A percentile compares a stretch with the other conserved stretches of the same genome.
These are phyloP conservation scores for Cucurbita maxima DNA, from an alignment of 306 rosid genomes.

Conservation along the genomic window DNA sequence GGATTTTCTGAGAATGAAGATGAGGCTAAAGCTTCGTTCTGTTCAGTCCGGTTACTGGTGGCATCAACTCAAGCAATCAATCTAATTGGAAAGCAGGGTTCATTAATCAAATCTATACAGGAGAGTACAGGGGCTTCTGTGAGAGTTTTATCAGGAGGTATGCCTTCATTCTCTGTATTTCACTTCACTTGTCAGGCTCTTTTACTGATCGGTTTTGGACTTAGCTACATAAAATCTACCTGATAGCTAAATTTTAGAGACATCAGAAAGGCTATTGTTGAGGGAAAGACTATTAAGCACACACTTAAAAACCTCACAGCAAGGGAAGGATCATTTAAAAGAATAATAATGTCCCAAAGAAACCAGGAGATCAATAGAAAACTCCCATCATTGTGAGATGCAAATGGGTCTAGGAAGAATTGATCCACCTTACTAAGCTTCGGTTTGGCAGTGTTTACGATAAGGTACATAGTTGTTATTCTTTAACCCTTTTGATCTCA, in stretches of 20 bases:
- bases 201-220: background rate
- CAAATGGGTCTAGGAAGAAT: background rate
- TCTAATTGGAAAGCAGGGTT: slow-evolving; percentile 94
- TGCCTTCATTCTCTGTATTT: background rate
- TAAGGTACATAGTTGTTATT: too few relatives aligned
- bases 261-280: background rate
- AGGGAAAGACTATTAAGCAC: background rate
- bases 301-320: background rate
- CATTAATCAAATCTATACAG: slow-evolving; percentile 80
- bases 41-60: slow-evolving; percentile 67
- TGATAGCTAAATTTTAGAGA: background rate
- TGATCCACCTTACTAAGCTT: background rate
- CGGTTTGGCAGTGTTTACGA: too few relatives aligned
- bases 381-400: background rate
- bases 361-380: background rate
- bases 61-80: slow-evolving; percentile 96
- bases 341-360: background rate
- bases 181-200: background rate
- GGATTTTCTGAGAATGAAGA: slow-evolving; percentile 59
- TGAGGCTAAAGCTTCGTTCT: slow-evolving; percentile 28
- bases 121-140: slow-evolving; percentile 62
- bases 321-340: background rate
- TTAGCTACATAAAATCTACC: background rate
- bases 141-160: slow-evolving; percentile 83
- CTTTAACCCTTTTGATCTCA: background rate